Evolutionary conservation across 1,284 basidiomycete genomes (phyloP).

Genomic region (Trametes versicolor): DNA sequence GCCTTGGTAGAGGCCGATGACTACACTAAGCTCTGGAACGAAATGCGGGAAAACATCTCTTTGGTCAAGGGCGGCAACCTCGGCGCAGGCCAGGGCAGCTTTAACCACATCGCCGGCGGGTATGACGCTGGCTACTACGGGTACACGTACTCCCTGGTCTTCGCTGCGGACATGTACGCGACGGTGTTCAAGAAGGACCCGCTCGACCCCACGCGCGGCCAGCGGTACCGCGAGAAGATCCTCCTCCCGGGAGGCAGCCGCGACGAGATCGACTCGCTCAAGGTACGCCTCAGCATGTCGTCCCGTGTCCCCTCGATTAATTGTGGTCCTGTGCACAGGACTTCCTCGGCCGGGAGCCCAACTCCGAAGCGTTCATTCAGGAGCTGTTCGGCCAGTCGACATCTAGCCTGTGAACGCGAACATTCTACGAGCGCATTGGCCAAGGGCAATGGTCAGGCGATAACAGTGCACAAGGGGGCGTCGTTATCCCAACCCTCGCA

Average conservation of each 20-base stretch:
- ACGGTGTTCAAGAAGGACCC: conserved; percentile 84
- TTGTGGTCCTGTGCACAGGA: conserved; percentile 47
- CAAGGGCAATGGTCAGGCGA: neutral
- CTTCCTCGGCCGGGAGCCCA: conserved; percentile 82
- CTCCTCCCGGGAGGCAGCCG: conserved; percentile 63
- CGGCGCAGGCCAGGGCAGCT: conserved; percentile 75
- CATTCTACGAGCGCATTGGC: neutral
- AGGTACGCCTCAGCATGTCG: conserved; percentile 45
- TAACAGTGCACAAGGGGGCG: neutral
- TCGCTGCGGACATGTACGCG: conserved; percentile 83
- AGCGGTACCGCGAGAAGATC: conserved; percentile 62
- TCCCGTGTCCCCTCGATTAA: neutral
- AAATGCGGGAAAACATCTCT: conserved; percentile 71
- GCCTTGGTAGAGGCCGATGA: conserved; percentile 60
- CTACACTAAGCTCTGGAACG: conserved; percentile 80
- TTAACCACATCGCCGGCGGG: conserved; percentile 78
- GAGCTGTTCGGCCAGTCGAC: conserved; percentile 59
- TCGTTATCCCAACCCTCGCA: neutral
- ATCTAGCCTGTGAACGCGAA: conserved; percentile 8
- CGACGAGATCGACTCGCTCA: conserved; percentile 66
- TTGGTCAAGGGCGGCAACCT: conserved; percentile 69
- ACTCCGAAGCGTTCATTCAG: conserved; percentile 80
- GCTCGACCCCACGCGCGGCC: conserved; percentile 68
- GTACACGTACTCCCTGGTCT: conserved; percentile 79
- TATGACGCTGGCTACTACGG: conserved; percentile 88